Percentiles rank a stretch among this genome's conserved stretches.
Conservation (phyloP, 805 yeast species). For the Candida argentea region DNA sequence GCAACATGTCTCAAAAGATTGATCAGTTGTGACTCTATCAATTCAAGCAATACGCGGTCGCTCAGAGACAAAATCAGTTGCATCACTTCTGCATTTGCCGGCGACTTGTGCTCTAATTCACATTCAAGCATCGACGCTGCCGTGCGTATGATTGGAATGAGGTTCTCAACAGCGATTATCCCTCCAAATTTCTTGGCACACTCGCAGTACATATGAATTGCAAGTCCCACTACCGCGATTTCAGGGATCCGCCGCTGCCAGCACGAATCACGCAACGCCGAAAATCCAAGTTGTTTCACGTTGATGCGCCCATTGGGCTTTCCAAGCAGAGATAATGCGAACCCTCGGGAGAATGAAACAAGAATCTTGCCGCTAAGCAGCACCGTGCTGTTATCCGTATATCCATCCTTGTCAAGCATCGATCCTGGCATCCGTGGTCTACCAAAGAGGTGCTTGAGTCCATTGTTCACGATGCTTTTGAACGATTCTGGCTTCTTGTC, state of each 20-base stretch:
- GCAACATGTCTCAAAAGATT: conserved; percentile 18
- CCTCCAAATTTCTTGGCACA: conserved; percentile 2
- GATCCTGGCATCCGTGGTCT: conserved; percentile 8
- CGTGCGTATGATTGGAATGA: conserved; percentile 22
- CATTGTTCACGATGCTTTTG: conserved; percentile 24
- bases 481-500: conserved; percentile 48
- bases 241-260: conserved; percentile 42
- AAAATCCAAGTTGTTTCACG: conserved; percentile 44
- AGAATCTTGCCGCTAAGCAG: conserved; percentile 27
- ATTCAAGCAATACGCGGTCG: conserved; percentile 13
- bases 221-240: conserved; percentile 41
- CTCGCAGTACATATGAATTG: conserved; percentile 22
- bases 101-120: conserved; percentile 11
- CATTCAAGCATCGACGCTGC: conserved; percentile 11
- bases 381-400: conserved; percentile 17
- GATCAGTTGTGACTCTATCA: conserved; percentile 17
- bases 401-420: conserved; percentile 13
- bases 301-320: conserved; percentile 14
- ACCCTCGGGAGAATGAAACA: conserved; percentile 23
- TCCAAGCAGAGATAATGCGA: conserved; percentile 13
- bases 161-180: conserved; percentile 11
- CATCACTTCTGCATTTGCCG: conserved; percentile 15
- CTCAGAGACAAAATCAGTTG: conserved; percentile 8
- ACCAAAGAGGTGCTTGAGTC: conserved; percentile 21
- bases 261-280: conserved; percentile 43